A percentile compares a stretch with the other conserved stretches of the same genome.
phyloP scores from a whole-genome alignment of 176 grass and related monocot genomes.

The Sorghum bicolor region DNA sequence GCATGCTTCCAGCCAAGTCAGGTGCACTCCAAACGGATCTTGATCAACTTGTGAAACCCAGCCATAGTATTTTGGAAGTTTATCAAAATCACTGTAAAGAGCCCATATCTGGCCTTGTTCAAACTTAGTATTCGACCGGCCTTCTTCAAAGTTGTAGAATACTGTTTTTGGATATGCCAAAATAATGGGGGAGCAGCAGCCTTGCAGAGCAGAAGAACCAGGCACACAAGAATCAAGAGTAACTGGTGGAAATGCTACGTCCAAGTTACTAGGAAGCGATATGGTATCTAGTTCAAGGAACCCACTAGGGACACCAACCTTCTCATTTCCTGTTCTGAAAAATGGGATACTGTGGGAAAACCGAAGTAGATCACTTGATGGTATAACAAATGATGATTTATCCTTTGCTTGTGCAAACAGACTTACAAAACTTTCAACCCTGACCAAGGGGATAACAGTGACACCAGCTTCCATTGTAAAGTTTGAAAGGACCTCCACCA shows the following conservation, averaged over 20 bases:
- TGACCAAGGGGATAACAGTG: slow-evolving; percentile 61
- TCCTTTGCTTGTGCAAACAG: slow-evolving; percentile 56
- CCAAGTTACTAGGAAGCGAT: slow-evolving; percentile 65
- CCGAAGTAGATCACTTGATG: slow-evolving; percentile 59
- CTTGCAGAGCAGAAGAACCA: neutral
- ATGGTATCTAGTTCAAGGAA: slow-evolving; percentile 76
- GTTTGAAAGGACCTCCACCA: slow-evolving; percentile 66
- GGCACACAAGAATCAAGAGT: slow-evolving; percentile 37
- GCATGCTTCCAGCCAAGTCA: slow-evolving; percentile 76
- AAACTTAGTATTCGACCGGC: slow-evolving; percentile 41
- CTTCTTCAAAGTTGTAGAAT: slow-evolving; percentile 63
- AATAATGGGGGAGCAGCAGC: neutral
- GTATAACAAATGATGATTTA: slow-evolving; percentile 40
- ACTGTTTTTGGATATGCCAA: slow-evolving; percentile 63
- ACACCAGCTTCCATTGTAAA: slow-evolving; percentile 37
- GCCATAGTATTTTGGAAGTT: slow-evolving; percentile 81
- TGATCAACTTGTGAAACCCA: slow-evolving; percentile 59
- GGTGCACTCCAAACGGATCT: slow-evolving; percentile 47
- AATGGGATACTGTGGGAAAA: slow-evolving; percentile 79
- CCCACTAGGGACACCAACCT: slow-evolving; percentile 66
- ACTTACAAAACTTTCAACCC: slow-evolving; percentile 75
- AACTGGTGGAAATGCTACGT: slow-evolving; percentile 56
- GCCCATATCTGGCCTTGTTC: slow-evolving; percentile 89
- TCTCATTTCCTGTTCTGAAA: slow-evolving; percentile 71
- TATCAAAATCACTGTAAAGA: slow-evolving; percentile 73